A percentile compares a stretch with the other conserved stretches of the same genome.
phyloP scores from a whole-genome alignment of 495 filamentous ascomycete genomes.

The Penicillium odoratum region DNA sequence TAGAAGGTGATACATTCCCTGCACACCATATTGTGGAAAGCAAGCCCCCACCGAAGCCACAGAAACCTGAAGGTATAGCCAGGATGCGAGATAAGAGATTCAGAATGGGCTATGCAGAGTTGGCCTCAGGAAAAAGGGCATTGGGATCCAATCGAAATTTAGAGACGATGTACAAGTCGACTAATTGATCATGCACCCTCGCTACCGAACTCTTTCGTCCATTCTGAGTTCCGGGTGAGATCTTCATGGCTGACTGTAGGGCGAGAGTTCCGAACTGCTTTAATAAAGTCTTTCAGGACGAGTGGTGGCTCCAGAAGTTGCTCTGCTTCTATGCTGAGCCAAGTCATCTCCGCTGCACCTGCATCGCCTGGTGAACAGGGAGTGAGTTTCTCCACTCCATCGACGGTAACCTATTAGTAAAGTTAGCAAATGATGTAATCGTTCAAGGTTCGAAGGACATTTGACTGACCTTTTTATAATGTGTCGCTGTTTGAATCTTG shows the following conservation, averaged over 20 bases:
- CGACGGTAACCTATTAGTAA: slow-evolving; percentile 60
- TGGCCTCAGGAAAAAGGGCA: background rate
- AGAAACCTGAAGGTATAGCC: background rate
- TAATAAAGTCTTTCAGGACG: slow-evolving; percentile 88
- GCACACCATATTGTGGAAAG: slow-evolving; percentile 3
- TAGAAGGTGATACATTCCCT: background rate
- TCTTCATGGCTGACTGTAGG: slow-evolving; percentile 89
- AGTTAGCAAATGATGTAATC: background rate
- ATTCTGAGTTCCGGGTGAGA: slow-evolving; percentile 80
- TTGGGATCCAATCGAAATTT: background rate
- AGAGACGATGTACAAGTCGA: background rate
- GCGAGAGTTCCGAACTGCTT: slow-evolving; percentile 80
- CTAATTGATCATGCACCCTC: slow-evolving; percentile 62
- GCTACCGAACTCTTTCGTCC: slow-evolving; percentile 96
- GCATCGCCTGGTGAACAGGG: slow-evolving; percentile 91
- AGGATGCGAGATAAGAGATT: background rate
- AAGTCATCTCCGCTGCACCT: slow-evolving; percentile 87
- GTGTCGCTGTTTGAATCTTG: slow-evolving; percentile 96
- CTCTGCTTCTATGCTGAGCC: slow-evolving; percentile 83
- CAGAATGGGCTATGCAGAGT: background rate
- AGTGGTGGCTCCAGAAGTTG: slow-evolving; percentile 82
- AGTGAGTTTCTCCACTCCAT: slow-evolving; percentile 76
- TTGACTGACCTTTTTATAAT: slow-evolving; percentile 83
- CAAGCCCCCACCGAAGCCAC: background rate
- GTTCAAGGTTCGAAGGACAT: background rate